phyloP scores from a whole-genome alignment of 164 flowering plant species.

The Hamamelis virginiana region DNA sequence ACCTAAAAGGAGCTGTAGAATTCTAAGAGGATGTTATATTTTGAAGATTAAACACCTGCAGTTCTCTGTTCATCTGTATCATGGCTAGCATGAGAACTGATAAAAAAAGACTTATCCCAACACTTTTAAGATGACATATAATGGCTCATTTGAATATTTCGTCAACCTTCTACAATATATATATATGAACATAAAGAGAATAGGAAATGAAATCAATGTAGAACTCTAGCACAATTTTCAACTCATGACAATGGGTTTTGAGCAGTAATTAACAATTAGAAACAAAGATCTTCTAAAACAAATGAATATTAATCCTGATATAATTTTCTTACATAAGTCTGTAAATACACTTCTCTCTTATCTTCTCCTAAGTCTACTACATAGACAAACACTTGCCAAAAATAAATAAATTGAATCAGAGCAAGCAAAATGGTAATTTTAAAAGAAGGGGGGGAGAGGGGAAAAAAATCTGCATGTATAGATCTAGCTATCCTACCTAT shows the following conservation, averaged over 20 bases:
- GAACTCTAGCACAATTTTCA: not conserved
- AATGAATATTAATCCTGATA: not conserved
- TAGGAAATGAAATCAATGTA: not conserved
- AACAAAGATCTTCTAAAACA: not conserved
- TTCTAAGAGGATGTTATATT: not conserved
- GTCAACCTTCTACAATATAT: not conserved
- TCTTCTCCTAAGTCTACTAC: not conserved
- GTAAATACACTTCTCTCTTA: slow-evolving; percentile 5
- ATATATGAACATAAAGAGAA: not conserved
- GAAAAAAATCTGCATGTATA: not conserved
- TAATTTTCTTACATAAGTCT: slow-evolving; percentile 8
- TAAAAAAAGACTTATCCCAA: not conserved
- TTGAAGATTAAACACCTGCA: not conserved
- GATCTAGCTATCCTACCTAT: slow-evolving; percentile 20
- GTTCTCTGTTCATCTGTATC: not conserved
- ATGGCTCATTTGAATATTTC: not conserved
- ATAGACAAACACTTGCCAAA: not conserved
- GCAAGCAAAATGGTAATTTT: not conserved
- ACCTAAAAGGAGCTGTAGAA: not conserved
- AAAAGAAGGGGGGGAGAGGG: not conserved
- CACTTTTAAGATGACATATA: not conserved
- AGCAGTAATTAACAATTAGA: not conserved
- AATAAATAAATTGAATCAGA: not conserved
- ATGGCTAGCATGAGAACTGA: not conserved
- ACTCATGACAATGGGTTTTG: not conserved